phyloP scores from a whole-genome alignment of 768 basidiomycete species.

The Xerocomellus intermedius region DNA sequence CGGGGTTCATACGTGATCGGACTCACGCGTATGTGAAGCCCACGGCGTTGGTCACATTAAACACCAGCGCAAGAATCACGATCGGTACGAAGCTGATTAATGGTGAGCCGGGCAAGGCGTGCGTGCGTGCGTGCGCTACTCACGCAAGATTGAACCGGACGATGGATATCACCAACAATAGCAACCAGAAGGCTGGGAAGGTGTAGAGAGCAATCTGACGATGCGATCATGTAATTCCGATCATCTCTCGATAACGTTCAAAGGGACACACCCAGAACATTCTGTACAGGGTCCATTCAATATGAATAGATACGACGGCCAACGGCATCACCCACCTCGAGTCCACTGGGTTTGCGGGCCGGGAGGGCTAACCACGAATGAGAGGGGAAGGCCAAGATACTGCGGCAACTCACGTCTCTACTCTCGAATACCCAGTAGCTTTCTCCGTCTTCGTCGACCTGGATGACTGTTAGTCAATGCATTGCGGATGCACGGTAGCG shows the following conservation, averaged over 20 bases:
- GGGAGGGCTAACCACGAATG: constrained; percentile 60
- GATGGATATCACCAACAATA: constrained; percentile 84
- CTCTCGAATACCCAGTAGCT: constrained; percentile 98
- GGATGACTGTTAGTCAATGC: constrained; percentile 3
- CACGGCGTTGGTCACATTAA: constrained; percentile 93
- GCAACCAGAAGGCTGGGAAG: constrained; percentile 87
- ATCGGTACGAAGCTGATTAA: constrained; percentile 84
- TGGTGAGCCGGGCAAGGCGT: constrained; percentile 9
- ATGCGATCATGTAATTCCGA: constrained; percentile 15
- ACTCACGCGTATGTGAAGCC: constrained; percentile 94
- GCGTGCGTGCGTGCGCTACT: constrained; percentile 31
- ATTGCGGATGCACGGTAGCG: background rate
- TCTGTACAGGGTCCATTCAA: constrained; percentile 40
- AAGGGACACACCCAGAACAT: constrained; percentile 82
- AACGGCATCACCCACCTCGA: constrained; percentile 57
- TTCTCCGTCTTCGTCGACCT: constrained; percentile 97
- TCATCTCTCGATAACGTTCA: constrained; percentile 2
- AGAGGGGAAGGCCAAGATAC: constrained; percentile 4
- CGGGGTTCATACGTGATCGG: constrained; percentile 3
- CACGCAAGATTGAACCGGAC: constrained; percentile 87
- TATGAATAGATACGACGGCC: constrained; percentile 1
- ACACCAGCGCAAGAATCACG: constrained; percentile 89
- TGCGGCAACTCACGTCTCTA: constrained; percentile 68
- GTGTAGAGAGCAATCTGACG: constrained; percentile 80
- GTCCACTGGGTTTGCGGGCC: constrained; percentile 85